phyloP scores from a whole-genome alignment of 345 rosid genomes.

The Lepidium africanum region DNA sequence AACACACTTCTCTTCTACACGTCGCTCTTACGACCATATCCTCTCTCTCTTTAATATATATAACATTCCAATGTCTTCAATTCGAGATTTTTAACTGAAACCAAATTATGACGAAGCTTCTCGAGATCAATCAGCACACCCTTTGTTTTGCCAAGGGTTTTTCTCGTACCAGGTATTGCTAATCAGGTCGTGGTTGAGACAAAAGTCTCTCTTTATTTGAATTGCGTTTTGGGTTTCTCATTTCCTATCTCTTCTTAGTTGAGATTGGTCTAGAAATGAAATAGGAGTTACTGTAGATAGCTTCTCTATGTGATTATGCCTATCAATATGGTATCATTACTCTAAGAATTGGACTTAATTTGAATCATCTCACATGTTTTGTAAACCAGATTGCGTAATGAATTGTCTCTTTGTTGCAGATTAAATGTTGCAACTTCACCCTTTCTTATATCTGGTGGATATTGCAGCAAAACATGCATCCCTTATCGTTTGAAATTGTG shows the following conservation, averaged over 20 bases:
- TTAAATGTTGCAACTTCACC: constrained; percentile 9
- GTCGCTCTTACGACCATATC: constrained; percentile 11
- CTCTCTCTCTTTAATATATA: neutral
- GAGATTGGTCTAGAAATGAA: neutral
- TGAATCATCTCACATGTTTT: neutral
- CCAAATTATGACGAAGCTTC: constrained; percentile 16
- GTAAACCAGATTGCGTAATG: neutral
- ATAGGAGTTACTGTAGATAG: neutral
- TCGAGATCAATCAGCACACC: neutral
- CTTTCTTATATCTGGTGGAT: neutral
- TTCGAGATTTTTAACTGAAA: neutral
- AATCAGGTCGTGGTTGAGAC: neutral
- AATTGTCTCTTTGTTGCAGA: constrained; percentile 8
- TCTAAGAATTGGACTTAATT: neutral
- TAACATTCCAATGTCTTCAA: neutral
- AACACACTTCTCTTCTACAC: neutral
- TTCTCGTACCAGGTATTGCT: constrained; percentile 15
- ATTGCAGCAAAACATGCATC: constrained; percentile 7
- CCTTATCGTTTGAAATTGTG: constrained; percentile 24
- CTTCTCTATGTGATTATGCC: neutral
- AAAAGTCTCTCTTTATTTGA: constrained; percentile 5
- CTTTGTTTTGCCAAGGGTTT: neutral
- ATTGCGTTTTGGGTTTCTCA: constrained; percentile 6
- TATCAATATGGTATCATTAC: neutral
- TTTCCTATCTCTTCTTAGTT: neutral